phyloP scores from a whole-genome alignment of 352 stramenopile genomes.

The Pythium sukuiense region DNA sequence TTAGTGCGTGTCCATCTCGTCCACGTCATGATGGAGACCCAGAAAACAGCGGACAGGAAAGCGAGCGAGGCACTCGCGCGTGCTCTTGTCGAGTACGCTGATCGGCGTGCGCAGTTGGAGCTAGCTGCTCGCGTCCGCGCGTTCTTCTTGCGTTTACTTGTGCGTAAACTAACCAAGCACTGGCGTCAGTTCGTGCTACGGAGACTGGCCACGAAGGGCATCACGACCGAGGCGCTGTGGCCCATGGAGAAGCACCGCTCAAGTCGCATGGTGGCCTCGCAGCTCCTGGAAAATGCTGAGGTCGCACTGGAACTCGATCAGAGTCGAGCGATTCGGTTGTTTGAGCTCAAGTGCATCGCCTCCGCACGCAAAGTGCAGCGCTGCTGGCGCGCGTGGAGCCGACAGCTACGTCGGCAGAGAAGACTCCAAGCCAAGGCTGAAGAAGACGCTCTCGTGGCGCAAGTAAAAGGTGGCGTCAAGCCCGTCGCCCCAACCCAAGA shows the following conservation, averaged over 20 bases:
- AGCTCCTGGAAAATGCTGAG: background rate
- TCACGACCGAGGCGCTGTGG: constrained; percentile 21
- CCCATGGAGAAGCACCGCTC: background rate
- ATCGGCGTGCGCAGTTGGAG: background rate
- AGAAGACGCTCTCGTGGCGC: constrained; percentile 22
- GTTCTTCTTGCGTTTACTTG: constrained; percentile 2
- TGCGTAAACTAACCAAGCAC: constrained; percentile 9
- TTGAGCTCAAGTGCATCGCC: constrained; percentile 19
- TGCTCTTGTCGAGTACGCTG: background rate
- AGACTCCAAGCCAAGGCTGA: constrained; percentile 9
- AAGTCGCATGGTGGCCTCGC: background rate
- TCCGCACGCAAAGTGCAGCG: constrained; percentile 25
- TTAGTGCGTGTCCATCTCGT: background rate
- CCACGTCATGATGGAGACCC: constrained; percentile 14
- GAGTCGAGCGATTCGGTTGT: constrained; percentile 14
- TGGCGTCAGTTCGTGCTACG: constrained; percentile 17
- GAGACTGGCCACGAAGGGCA: background rate
- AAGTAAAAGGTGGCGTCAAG: constrained; percentile 4
- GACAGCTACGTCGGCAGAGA: constrained; percentile 3
- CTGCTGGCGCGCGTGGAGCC: constrained; percentile 19
- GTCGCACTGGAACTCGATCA: background rate
- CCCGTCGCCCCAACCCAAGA: background rate
- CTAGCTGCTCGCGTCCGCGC: background rate
- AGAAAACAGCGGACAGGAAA: background rate
- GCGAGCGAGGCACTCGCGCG: background rate